These are phyloP conservation scores for Eudorina sp. DNA, from an alignment of 139 green algal species.

Conservation along the genomic window DNA sequence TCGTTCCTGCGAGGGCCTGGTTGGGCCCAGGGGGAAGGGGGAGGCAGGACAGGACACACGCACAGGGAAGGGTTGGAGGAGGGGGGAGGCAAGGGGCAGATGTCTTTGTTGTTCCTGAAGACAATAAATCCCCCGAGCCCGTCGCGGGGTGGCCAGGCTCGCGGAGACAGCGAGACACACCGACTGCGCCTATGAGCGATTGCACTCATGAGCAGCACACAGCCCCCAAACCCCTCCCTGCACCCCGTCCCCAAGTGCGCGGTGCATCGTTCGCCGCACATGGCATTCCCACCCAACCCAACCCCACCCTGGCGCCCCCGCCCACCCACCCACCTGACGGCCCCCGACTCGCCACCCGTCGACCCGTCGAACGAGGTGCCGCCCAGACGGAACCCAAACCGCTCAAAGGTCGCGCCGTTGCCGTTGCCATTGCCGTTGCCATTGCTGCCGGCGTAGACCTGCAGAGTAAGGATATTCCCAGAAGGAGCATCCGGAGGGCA, in stretches of 20 bases:
- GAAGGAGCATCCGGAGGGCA: no score
- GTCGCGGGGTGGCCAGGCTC: background rate
- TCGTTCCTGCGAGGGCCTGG: background rate
- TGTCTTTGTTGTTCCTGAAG: background rate
- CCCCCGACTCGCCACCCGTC: background rate
- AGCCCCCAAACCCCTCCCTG: background rate
- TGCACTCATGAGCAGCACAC: background rate
- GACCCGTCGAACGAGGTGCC: slow-evolving; percentile 31
- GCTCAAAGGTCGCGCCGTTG: slow-evolving; percentile 18
- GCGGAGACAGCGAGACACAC: no score
- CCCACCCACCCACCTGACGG: background rate
- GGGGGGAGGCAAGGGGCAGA: no score
- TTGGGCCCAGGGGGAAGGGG: background rate
- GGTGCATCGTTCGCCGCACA: no score
- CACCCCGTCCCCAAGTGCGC: no score
- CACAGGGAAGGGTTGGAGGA: no score
- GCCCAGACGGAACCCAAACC: slow-evolving; percentile 33
- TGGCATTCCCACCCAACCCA: background rate
- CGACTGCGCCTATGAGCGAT: no score
- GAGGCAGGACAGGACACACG: background rate
- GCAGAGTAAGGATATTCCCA: no score
- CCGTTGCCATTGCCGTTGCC: background rate
- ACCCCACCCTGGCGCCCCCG: no score
- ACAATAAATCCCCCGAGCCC: background rate
- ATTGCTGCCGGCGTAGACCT: slow-evolving; percentile 6